A percentile compares a stretch with the other conserved stretches of the same genome.
These are phyloP conservation scores for Phanerochaete sordida DNA, from an alignment of 768 basidiomycete species.

Conservation along the genomic window DNA sequence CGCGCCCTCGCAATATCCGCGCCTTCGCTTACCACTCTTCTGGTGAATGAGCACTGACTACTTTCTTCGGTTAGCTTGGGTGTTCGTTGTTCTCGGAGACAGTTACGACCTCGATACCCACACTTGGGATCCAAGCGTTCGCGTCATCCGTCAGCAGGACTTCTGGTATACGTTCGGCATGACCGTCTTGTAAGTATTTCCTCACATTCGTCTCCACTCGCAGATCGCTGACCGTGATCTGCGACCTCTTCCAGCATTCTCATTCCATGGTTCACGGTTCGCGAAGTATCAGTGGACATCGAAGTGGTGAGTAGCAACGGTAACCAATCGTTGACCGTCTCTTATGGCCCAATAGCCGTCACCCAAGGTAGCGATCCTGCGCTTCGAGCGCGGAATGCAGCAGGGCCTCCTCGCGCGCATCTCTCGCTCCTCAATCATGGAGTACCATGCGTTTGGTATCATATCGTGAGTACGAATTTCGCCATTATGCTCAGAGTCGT, in stretches of 20 bases:
- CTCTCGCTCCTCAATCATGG: constrained; percentile 36
- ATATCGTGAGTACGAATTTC: constrained; percentile 26
- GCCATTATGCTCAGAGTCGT: background rate
- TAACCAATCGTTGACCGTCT: background rate
- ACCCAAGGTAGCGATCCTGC: constrained; percentile 37
- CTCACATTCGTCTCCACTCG: background rate
- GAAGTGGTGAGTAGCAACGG: constrained; percentile 33
- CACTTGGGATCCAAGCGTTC: constrained; percentile 30
- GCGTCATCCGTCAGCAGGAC: constrained; percentile 36
- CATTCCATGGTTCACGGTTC: constrained; percentile 37
- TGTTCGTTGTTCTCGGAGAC: constrained; percentile 40
- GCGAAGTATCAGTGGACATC: constrained; percentile 37
- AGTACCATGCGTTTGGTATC: constrained; percentile 45
- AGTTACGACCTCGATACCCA: constrained; percentile 32
- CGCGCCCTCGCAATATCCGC: constrained; percentile 5
- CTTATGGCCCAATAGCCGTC: constrained; percentile 30
- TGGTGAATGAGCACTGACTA: constrained; percentile 1
- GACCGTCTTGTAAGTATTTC: constrained; percentile 34
- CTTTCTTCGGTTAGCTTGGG: constrained; percentile 28
- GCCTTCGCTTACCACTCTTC: background rate
- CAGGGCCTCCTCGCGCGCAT: constrained; percentile 42
- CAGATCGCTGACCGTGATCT: background rate
- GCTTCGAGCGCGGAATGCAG: constrained; percentile 43
- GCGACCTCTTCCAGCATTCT: constrained; percentile 26
- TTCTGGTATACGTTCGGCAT: constrained; percentile 41